Percentiles rank a stretch among this genome's conserved stretches.
Evolutionary conservation across 352 stramenopile species (phyloP).

Genomic region (Phytophthora cryptogea): DNA sequence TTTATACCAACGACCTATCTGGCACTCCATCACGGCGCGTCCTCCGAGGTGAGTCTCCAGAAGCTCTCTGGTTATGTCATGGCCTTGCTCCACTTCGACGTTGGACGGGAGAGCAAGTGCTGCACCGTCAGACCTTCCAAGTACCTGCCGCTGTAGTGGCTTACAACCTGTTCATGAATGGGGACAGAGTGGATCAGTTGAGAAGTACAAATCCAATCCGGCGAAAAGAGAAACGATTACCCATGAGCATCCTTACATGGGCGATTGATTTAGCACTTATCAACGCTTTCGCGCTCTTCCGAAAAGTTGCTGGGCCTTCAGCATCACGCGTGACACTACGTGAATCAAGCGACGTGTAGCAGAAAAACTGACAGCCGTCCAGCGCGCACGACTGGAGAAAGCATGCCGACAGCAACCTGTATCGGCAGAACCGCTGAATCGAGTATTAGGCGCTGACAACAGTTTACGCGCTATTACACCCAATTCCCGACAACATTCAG

Average conservation of each 20-base stretch:
- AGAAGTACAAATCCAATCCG: constrained; percentile 12
- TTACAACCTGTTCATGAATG: constrained; percentile 22
- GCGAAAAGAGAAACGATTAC: constrained; percentile 4
- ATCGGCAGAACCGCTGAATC: background rate
- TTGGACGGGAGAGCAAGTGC: constrained; percentile 1
- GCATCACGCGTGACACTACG: background rate
- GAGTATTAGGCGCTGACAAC: background rate
- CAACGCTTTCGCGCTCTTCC: background rate
- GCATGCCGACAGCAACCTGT: background rate
- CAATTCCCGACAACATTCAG: background rate
- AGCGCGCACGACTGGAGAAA: background rate
- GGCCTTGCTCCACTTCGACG: constrained; percentile 1
- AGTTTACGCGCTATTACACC: background rate
- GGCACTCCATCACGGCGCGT: constrained; percentile 1
- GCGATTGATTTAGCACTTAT: constrained; percentile 1
- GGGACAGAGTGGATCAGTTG: constrained; percentile 11
- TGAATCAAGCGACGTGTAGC: background rate
- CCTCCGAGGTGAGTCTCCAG: background rate
- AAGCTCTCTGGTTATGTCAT: constrained; percentile 3
- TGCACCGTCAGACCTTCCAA: constrained; percentile 6
- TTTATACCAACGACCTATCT: constrained; percentile 11
- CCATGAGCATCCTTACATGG: constrained; percentile 11
- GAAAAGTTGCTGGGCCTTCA: background rate
- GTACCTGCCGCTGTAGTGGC: background rate
- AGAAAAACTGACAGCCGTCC: background rate